Percentiles rank a stretch among this genome's conserved stretches.
Evolutionary conservation across 2,329 filamentous ascomycete species (phyloP).

Genomic region (Elsinoe perseae): DNA sequence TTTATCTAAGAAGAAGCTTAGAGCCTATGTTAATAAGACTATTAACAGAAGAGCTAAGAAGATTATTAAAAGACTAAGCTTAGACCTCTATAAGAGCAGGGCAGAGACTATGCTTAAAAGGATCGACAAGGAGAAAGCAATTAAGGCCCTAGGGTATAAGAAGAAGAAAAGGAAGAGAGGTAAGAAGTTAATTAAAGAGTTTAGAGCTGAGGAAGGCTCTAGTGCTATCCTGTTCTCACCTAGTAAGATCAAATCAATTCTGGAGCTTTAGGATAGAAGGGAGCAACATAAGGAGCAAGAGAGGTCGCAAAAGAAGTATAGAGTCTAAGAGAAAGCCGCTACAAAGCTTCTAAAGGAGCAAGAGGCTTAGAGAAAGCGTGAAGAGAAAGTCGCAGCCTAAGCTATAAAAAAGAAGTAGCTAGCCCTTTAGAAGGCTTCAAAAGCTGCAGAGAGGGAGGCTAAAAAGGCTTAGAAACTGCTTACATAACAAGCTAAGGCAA

Average conservation of each 20-base stretch:
- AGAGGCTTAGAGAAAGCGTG: too few relatives aligned
- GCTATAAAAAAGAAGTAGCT: too few relatives aligned
- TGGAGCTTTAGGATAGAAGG: not conserved
- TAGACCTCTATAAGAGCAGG: not conserved
- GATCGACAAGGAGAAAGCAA: not conserved
- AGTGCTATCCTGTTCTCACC: not conserved
- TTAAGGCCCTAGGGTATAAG: not conserved
- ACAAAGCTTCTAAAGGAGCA: not conserved
- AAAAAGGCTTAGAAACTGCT: too few relatives aligned
- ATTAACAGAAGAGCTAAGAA: not conserved
- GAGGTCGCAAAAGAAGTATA: not conserved
- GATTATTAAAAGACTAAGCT: not conserved
- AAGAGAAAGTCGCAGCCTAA: too few relatives aligned
- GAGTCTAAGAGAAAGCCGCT: not conserved
- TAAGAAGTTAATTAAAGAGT: not conserved
- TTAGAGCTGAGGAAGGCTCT: not conserved
- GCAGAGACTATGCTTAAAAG: not conserved
- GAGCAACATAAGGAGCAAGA: not conserved
- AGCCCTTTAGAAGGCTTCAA: too few relatives aligned
- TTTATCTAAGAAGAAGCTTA: not conserved
- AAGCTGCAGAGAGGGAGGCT: too few relatives aligned
- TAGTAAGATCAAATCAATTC: not conserved
- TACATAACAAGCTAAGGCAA: too few relatives aligned
- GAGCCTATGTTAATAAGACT: not conserved
- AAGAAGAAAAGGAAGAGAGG: not conserved